Evolutionary conservation across 176 grass and related monocot species (phyloP).

Genomic region (Aegilops umbellulata): DNA sequence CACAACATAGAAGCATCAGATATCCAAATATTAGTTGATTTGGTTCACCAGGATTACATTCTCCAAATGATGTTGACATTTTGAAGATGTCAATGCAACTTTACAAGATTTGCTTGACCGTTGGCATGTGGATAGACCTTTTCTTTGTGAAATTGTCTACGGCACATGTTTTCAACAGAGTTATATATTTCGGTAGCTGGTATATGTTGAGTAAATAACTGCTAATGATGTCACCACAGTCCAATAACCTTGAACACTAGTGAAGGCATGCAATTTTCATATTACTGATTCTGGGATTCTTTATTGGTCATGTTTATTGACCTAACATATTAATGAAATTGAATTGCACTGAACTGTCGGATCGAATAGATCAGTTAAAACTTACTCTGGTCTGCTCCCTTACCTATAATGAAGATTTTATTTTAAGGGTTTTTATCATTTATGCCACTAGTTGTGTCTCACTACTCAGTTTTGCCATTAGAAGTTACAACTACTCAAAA

Average conservation of each 20-base stretch:
- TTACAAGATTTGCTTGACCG: not conserved
- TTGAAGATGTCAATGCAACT: not conserved
- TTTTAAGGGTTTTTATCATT: too few species aligned
- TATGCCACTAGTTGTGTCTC: too few species aligned
- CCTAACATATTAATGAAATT: not conserved
- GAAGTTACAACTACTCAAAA: too few species aligned
- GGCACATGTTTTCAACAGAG: not conserved
- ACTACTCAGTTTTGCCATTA: too few species aligned
- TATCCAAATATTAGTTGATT: not conserved
- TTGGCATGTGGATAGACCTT: not conserved
- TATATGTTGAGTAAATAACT: not conserved
- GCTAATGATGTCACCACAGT: not conserved
- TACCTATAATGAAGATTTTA: slow-evolving; percentile 6
- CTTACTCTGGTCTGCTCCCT: not conserved
- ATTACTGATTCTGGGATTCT: not conserved
- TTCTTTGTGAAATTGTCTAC: slow-evolving; percentile 17
- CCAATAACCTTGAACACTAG: not conserved
- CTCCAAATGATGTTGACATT: not conserved
- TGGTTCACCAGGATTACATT: not conserved
- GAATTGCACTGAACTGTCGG: not conserved
- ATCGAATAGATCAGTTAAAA: not conserved
- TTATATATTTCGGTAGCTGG: not conserved
- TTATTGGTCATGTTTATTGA: not conserved
- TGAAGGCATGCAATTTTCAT: not conserved
- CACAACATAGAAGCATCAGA: not conserved